Evolutionary conservation across 2,329 filamentous ascomycete genomes (phyloP).

Genomic region (Fusarium veterinarium): DNA sequence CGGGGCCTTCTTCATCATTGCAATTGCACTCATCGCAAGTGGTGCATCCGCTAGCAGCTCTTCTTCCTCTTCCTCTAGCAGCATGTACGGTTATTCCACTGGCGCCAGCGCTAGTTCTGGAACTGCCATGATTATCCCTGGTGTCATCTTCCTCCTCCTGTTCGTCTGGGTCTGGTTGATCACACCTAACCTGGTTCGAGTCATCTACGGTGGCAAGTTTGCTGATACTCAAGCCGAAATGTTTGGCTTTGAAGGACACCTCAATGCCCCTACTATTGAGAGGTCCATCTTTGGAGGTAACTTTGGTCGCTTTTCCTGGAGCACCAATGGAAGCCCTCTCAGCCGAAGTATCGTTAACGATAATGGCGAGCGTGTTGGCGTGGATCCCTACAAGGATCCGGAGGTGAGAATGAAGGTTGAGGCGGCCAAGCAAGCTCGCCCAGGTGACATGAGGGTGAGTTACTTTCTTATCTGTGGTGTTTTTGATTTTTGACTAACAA

Average conservation of each 20-base stretch:
- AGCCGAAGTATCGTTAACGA: constrained; percentile 43
- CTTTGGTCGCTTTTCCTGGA: constrained; percentile 47
- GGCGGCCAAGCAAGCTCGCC: constrained; percentile 42
- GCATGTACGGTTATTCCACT: neutral
- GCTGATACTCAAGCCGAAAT: constrained; percentile 45
- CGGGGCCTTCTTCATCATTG: constrained; percentile 35
- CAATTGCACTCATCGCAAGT: constrained; percentile 32
- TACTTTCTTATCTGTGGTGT: too few species aligned
- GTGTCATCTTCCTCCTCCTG: constrained; percentile 40
- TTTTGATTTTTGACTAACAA: neutral
- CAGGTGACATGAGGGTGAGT: constrained; percentile 46
- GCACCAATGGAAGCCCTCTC: constrained; percentile 44
- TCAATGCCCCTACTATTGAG: constrained; percentile 47
- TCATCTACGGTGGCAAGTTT: constrained; percentile 48
- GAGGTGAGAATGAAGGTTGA: constrained; percentile 43
- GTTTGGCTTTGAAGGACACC: constrained; percentile 50
- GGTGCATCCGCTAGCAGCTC: constrained; percentile 16
- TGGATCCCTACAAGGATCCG: constrained; percentile 43
- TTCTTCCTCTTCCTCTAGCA: neutral
- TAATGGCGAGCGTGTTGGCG: constrained; percentile 42
- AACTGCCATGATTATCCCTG: constrained; percentile 22
- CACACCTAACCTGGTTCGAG: constrained; percentile 41
- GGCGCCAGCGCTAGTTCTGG: neutral
- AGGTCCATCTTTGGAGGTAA: constrained; percentile 46
- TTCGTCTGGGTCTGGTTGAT: constrained; percentile 42